Conservation (phyloP, 1,284 basidiomycete species). For the Trichosporon sp. region DNA sequence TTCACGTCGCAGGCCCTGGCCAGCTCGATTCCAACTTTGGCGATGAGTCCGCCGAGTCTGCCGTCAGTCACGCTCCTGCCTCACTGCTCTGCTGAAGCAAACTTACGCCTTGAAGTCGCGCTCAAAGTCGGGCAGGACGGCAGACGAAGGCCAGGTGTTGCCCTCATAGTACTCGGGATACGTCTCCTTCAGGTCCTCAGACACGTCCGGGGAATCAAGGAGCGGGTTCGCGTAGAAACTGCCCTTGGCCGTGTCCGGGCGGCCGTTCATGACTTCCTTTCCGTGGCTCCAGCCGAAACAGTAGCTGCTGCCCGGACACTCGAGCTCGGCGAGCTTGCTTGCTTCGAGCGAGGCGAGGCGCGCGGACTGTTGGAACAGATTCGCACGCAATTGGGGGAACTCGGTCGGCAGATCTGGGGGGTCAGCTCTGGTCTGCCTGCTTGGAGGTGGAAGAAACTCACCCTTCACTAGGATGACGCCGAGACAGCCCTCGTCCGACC, state of each 20-base stretch:
- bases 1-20: slow-evolving; percentile 85
- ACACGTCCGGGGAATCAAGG: slow-evolving; percentile 66
- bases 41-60: slow-evolving; percentile 68
- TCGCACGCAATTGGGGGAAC: slow-evolving; percentile 67
- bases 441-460: slow-evolving; percentile 25
- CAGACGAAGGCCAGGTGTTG: slow-evolving; percentile 64
- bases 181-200: slow-evolving; percentile 60
- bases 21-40: slow-evolving; percentile 74
- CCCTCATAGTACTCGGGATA: slow-evolving; percentile 66
- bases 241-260: slow-evolving; percentile 75
- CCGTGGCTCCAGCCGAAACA: slow-evolving; percentile 89
- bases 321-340: slow-evolving; percentile 59
- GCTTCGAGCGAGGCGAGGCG: slow-evolving; percentile 72
- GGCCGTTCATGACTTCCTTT: slow-evolving; percentile 94
- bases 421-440: slow-evolving; percentile 6
- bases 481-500: slow-evolving; percentile 70
- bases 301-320: slow-evolving; percentile 36
- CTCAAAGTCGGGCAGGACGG: slow-evolving; percentile 69
- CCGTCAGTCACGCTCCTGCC: too few species aligned
- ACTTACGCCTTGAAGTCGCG: slow-evolving; percentile 77
- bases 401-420: slow-evolving; percentile 67
- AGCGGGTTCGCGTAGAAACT: slow-evolving; percentile 90
- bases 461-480: slow-evolving; percentile 75
- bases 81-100: too few species aligned
- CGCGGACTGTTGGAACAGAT: slow-evolving; percentile 71